Percentiles rank a stretch among this genome's conserved stretches.
Evolutionary conservation across 805 yeast species (phyloP).

Genomic region (Blastobotrys robertii): DNA sequence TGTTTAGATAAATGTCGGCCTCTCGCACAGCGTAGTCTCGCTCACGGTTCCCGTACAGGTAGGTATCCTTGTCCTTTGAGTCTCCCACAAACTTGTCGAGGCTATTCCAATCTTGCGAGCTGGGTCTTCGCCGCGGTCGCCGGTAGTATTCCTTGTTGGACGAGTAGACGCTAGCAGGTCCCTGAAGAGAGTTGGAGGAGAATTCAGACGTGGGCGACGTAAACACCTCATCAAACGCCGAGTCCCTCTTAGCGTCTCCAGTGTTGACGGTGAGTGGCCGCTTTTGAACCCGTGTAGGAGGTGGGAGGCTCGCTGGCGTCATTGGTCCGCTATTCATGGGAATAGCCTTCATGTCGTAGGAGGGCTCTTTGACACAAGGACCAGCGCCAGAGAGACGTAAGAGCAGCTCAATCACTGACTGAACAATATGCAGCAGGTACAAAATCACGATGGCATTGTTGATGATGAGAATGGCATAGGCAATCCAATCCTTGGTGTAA

Average conservation of each 20-base stretch:
- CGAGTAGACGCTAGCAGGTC: neutral
- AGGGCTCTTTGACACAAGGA: neutral
- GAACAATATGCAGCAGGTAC: slow-evolving; percentile 20
- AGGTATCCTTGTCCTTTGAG: neutral
- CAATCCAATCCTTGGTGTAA: slow-evolving; percentile 24
- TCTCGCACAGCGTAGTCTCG: slow-evolving; percentile 50
- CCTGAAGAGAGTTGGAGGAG: slow-evolving; percentile 2
- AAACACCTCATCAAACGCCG: slow-evolving; percentile 9
- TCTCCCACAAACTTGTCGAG: slow-evolving; percentile 1
- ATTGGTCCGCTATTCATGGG: neutral
- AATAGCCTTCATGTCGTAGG: slow-evolving; percentile 4
- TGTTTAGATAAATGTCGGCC: slow-evolving; percentile 39
- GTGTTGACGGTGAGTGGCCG: neutral
- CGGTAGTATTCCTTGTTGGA: slow-evolving; percentile 13
- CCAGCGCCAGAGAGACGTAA: slow-evolving; percentile 14
- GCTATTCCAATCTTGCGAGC: slow-evolving; percentile 16
- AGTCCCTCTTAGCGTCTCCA: slow-evolving; percentile 3
- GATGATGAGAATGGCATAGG: slow-evolving; percentile 23
- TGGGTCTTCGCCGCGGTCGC: slow-evolving; percentile 14
- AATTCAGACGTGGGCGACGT: slow-evolving; percentile 14
- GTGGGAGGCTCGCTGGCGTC: neutral
- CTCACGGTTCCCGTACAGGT: neutral
- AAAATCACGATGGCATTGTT: slow-evolving; percentile 23
- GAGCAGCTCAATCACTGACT: slow-evolving; percentile 22
- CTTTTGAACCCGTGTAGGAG: neutral